Conservation (phyloP, 169 alveolate genomes). For the Plasmodium gonderi region DNA sequence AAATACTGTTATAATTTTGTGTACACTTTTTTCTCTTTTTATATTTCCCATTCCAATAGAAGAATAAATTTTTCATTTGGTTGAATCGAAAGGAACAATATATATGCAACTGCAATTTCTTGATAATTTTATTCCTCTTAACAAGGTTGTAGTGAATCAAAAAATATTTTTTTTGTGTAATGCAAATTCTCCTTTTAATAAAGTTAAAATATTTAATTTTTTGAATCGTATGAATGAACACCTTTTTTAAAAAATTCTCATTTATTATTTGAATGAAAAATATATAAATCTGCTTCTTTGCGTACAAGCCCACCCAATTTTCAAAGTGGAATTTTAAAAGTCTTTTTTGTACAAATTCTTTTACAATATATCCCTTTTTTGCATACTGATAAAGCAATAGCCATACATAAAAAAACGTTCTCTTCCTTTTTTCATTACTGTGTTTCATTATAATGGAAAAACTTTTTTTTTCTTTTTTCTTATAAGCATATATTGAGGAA, state of each 20-base stretch:
- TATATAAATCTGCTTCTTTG: slow-evolving; percentile 10
- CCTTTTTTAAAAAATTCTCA: slow-evolving; percentile 6
- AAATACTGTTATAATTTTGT: neutral
- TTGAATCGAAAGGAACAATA: slow-evolving; percentile 17
- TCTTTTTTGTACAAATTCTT: neutral
- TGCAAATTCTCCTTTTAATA: slow-evolving; percentile 2
- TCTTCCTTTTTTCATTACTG: slow-evolving; percentile 26
- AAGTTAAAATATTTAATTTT: slow-evolving; percentile 6
- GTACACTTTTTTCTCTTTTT: slow-evolving; percentile 6
- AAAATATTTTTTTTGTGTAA: slow-evolving; percentile 4
- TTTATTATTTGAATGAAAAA: neutral
- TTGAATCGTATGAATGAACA: neutral
- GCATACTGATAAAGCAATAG: slow-evolving; percentile 31
- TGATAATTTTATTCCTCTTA: slow-evolving; percentile 3
- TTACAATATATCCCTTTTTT: neutral
- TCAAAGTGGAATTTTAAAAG: neutral
- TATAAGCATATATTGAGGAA: neutral
- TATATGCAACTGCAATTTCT: slow-evolving; percentile 32
- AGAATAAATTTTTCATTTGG: neutral
- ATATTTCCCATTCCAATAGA: neutral
- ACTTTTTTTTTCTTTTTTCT: slow-evolving; percentile 2
- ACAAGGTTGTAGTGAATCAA: slow-evolving; percentile 24
- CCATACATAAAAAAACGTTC: slow-evolving; percentile 55
- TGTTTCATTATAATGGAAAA: slow-evolving; percentile 6
- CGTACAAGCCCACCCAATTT: slow-evolving; percentile 27